A percentile compares a stretch with the other conserved stretches of the same genome.
These are phyloP conservation scores for Fusarium equiseti DNA, from an alignment of 2,329 filamentous ascomycete species.

Conservation along the genomic window DNA sequence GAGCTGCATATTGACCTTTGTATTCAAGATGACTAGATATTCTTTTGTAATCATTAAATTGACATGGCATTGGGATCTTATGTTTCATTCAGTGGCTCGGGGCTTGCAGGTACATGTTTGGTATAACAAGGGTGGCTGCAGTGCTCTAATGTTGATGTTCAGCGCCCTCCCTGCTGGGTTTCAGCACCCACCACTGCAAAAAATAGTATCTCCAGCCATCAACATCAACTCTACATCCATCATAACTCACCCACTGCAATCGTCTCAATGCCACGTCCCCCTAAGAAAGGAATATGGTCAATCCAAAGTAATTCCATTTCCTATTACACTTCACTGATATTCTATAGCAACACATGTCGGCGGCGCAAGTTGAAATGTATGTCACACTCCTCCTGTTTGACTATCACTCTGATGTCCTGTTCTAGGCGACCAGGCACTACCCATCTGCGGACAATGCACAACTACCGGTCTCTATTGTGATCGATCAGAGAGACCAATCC, in stretches of 20 bases:
- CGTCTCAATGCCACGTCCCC: conserved; percentile 38
- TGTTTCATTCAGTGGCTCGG: not conserved
- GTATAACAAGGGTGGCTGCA: not conserved
- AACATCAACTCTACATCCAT: not conserved
- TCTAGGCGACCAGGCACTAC: conserved; percentile 50
- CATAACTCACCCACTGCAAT: not conserved
- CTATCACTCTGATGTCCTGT: conserved; percentile 1
- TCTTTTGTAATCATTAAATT: not conserved
- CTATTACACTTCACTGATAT: not conserved
- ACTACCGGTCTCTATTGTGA: conserved; percentile 53
- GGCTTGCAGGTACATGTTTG: not conserved
- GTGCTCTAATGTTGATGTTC: not conserved
- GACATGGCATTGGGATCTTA: not conserved
- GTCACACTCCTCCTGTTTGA: not conserved
- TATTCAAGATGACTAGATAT: not conserved
- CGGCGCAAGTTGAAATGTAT: conserved; percentile 54
- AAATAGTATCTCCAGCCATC: not conserved
- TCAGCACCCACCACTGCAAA: not conserved
- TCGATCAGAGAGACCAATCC: conserved; percentile 41
- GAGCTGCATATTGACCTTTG: not conserved
- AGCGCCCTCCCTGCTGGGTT: not conserved
- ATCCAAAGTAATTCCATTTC: accelerated
- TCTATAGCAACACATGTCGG: conserved; percentile 53
- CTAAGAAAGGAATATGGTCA: conserved; percentile 42
- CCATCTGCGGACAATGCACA: conserved; percentile 51